Evolutionary conservation across 192 early-diverging fungal species (phyloP).

Genomic region (Coemansia javaensis): DNA sequence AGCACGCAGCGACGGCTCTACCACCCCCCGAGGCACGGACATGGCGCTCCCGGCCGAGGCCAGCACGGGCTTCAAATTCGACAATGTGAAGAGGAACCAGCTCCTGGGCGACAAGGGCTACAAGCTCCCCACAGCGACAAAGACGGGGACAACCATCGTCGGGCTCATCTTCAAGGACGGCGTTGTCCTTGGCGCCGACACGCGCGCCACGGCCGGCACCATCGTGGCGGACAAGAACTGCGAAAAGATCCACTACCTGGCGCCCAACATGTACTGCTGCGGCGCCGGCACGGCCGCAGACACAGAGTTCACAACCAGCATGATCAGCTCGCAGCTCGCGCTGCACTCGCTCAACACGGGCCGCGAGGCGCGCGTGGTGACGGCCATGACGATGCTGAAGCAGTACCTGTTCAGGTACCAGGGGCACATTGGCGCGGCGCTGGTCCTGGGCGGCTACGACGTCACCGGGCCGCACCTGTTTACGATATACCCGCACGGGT

Average conservation of each 20-base stretch:
- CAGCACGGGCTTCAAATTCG: constrained; percentile 45
- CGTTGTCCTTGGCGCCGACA: constrained; percentile 92
- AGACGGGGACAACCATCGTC: constrained; percentile 97
- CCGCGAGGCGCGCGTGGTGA: constrained; percentile 78
- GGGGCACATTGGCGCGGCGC: constrained; percentile 89
- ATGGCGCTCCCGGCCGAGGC: constrained; percentile 30
- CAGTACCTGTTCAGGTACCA: constrained; percentile 97
- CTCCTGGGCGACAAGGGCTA: constrained; percentile 72
- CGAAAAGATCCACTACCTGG: constrained; percentile 96
- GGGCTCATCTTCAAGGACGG: constrained; percentile 95
- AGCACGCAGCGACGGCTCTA: no score
- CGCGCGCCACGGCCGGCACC: constrained; percentile 89
- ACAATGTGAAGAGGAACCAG: constrained; percentile 63
- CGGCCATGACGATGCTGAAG: constrained; percentile 95
- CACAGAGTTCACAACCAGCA: constrained; percentile 89
- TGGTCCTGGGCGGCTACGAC: constrained; percentile 93
- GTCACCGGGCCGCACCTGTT: constrained; percentile 85
- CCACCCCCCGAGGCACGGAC: background rate
- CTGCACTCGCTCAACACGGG: constrained; percentile 89
- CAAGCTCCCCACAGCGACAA: constrained; percentile 75
- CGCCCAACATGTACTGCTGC: constrained; percentile 98
- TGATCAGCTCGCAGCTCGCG: constrained; percentile 92
- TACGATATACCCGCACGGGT: constrained; percentile 90
- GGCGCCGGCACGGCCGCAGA: constrained; percentile 99
- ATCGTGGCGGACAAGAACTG: constrained; percentile 99